Conservation (phyloP, 78 protist species). For the Planoprotostelium fungivorum region DNA sequence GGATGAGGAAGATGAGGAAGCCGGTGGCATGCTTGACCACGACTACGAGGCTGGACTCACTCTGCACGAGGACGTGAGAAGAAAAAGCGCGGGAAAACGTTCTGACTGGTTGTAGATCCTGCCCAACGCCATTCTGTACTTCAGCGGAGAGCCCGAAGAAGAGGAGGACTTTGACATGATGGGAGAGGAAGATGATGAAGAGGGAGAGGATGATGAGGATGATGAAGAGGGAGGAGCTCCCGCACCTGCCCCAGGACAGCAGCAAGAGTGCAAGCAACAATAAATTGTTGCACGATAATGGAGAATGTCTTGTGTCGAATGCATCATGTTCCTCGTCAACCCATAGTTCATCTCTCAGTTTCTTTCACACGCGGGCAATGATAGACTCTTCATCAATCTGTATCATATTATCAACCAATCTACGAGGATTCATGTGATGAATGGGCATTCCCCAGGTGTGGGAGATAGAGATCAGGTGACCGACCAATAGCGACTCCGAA, state of each 20-base stretch:
- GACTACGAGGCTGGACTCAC: slow-evolving; percentile 19
- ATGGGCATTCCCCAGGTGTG: too few relatives aligned
- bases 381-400: too few relatives aligned
- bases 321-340: too few relatives aligned
- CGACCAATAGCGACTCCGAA: too few relatives aligned
- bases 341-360: too few relatives aligned
- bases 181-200: slow-evolving; percentile 36
- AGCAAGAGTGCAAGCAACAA: slow-evolving; percentile 3
- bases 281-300: neutral
- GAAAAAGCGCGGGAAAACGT: neutral
- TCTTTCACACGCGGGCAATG: too few relatives aligned
- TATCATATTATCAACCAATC: too few relatives aligned
- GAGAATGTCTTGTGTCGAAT: too few relatives aligned
- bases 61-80: slow-evolving; percentile 7
- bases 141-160: slow-evolving; percentile 26
- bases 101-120: slow-evolving; percentile 2
- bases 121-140: slow-evolving; percentile 39
- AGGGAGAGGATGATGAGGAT: slow-evolving; percentile 29
- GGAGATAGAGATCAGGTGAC: too few relatives aligned
- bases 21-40: neutral
- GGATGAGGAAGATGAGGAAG: neutral
- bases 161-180: slow-evolving; percentile 10
- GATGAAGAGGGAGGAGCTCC: neutral
- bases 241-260: slow-evolving; percentile 1
- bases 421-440: too few relatives aligned